phyloP scores from a whole-genome alignment of 768 basidiomycete species.

The Hypholoma fasciculare region DNA sequence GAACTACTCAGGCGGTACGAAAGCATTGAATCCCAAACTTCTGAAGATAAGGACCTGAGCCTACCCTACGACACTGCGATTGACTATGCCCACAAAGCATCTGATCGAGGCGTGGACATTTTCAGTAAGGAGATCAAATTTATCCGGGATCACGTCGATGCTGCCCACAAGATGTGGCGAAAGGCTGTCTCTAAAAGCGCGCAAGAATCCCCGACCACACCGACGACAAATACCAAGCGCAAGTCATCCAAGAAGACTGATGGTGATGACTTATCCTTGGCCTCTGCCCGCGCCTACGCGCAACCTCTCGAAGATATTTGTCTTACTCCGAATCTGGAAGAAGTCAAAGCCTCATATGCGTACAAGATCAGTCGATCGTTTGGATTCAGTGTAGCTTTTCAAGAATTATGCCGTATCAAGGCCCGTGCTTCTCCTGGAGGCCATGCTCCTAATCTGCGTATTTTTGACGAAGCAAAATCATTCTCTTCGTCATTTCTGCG shows the following conservation, averaged over 20 bases:
- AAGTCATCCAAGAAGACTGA: slow-evolving; percentile 15
- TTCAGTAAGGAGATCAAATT: slow-evolving; percentile 35
- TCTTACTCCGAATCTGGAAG: slow-evolving; percentile 32
- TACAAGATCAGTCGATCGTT: slow-evolving; percentile 33
- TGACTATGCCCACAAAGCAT: slow-evolving; percentile 9
- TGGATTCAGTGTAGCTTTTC: slow-evolving; percentile 56
- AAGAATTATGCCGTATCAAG: slow-evolving; percentile 55
- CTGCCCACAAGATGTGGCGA: slow-evolving; percentile 17
- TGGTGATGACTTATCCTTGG: slow-evolving; percentile 24
- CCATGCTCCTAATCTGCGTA: slow-evolving; percentile 29
- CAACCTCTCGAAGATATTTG: slow-evolving; percentile 24
- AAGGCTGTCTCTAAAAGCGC: slow-evolving; percentile 7
- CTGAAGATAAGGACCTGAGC: slow-evolving; percentile 34
- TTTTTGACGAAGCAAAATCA: slow-evolving; percentile 41
- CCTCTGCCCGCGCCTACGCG: slow-evolving; percentile 26
- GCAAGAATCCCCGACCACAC: background rate
- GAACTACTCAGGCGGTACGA: slow-evolving; percentile 38
- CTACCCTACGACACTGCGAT: slow-evolving; percentile 35
- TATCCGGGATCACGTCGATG: slow-evolving; percentile 41
- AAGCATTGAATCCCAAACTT: background rate
- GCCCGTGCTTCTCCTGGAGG: slow-evolving; percentile 38
- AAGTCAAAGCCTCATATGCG: slow-evolving; percentile 62
- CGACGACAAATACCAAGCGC: slow-evolving; percentile 10
- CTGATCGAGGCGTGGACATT: slow-evolving; percentile 3
- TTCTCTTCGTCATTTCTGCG: slow-evolving; percentile 29